A percentile compares a stretch with the other conserved stretches of the same genome.
Evolutionary conservation across 257 asterid species (phyloP).

Genomic region (Lycium ferocissimum): DNA sequence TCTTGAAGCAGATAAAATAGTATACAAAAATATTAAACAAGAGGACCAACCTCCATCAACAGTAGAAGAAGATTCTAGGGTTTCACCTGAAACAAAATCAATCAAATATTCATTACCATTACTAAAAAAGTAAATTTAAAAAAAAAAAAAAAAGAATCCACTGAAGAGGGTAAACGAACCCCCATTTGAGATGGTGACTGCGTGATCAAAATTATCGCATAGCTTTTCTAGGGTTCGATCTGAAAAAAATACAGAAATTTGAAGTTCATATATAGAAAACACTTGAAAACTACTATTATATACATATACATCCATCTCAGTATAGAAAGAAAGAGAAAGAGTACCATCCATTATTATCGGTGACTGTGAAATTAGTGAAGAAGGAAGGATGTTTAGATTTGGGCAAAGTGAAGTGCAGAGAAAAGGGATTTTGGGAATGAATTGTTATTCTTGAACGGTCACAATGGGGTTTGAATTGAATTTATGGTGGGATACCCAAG

Average conservation of each 20-base stretch:
- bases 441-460: slow-evolving; percentile 41
- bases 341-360: slow-evolving; percentile 66
- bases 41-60: slow-evolving; percentile 37
- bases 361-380: slow-evolving; percentile 31
- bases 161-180: slow-evolving; percentile 36
- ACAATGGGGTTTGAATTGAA: neutral
- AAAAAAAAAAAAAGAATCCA: neutral
- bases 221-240: slow-evolving; percentile 61
- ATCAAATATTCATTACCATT: neutral
- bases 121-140: neutral
- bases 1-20: neutral
- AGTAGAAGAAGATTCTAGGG: slow-evolving; percentile 37
- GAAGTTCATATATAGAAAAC: neutral
- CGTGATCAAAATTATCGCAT: slow-evolving; percentile 54
- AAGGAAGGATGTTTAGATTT: neutral
- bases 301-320: too few relatives aligned
- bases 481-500: slow-evolving; percentile 29
- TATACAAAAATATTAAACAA: neutral
- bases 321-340: neutral
- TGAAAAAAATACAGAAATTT: slow-evolving; percentile 32
- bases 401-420: too few relatives aligned
- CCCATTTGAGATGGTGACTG: slow-evolving; percentile 46
- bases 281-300: neutral
- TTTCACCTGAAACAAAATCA: slow-evolving; percentile 39
- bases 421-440: slow-evolving; percentile 24